These are phyloP conservation scores for Fusarium sp. DNA, from an alignment of 2,329 filamentous ascomycete species.

Conservation along the genomic window DNA sequence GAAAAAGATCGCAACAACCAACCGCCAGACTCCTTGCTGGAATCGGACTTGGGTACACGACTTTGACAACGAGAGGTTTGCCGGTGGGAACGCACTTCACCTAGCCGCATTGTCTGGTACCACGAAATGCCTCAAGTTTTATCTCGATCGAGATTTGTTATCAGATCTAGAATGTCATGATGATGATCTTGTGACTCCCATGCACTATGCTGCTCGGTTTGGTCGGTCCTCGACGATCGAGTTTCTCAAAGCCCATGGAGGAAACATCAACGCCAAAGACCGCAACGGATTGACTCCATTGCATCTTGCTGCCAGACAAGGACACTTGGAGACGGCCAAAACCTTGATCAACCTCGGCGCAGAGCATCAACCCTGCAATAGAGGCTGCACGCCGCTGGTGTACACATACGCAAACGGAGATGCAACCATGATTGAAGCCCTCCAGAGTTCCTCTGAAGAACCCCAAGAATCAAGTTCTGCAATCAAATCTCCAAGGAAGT, in stretches of 20 bases:
- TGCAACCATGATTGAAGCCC: not conserved
- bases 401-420: not conserved
- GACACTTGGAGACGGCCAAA: not conserved
- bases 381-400: not conserved
- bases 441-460: not conserved
- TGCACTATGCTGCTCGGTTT: constrained; percentile 4
- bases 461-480: too few species aligned
- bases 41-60: not conserved
- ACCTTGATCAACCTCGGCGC: not conserved
- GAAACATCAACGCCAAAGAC: not conserved
- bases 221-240: not conserved
- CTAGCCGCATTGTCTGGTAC: not conserved
- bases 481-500: rapidly evolving
- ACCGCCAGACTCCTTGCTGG: not conserved
- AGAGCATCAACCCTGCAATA: not conserved
- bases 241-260: not conserved
- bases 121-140: not conserved
- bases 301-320: not conserved
- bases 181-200: not conserved
- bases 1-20: not conserved
- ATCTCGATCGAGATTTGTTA: not conserved
- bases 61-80: not conserved
- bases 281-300: not conserved
- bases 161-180: not conserved
- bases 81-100: constrained; percentile 5